Conservation (phyloP, 2,329 filamentous ascomycete species). For the Colletotrichum eleusines region DNA sequence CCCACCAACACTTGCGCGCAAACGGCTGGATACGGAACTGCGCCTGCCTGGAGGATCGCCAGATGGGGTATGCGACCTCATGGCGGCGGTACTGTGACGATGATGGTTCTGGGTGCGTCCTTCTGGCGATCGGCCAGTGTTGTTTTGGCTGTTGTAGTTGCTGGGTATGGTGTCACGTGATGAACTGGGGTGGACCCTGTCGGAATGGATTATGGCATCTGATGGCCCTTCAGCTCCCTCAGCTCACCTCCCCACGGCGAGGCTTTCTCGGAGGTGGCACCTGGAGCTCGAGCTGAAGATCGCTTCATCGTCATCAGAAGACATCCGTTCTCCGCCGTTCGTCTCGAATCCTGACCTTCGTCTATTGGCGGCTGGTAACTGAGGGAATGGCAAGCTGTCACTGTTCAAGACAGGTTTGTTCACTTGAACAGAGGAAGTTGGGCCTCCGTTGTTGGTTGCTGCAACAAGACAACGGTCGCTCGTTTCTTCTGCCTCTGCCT, state of each 20-base stretch:
- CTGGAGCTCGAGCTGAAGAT: not conserved
- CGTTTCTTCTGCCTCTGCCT: not conserved
- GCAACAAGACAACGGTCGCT: not conserved
- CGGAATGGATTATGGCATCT: not conserved
- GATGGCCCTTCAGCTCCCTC: not conserved
- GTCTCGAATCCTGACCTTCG: not conserved
- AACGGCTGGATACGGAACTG: constrained; percentile 48
- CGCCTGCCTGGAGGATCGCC: constrained; percentile 49
- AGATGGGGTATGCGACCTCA: constrained; percentile 45
- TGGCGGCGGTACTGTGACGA: constrained; percentile 48
- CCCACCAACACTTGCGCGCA: constrained; percentile 53
- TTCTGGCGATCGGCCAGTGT: constrained; percentile 37
- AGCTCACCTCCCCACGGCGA: constrained; percentile 14
- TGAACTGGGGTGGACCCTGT: not conserved
- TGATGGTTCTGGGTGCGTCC: constrained; percentile 34
- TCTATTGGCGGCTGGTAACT: not conserved
- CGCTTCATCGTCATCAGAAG: not conserved
- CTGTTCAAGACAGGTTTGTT: not conserved
- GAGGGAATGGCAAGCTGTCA: not conserved
- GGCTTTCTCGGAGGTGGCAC: not conserved
- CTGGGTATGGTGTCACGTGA: constrained; percentile 36
- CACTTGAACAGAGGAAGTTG: not conserved
- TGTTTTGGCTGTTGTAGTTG: constrained; percentile 35
- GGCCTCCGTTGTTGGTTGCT: not conserved
- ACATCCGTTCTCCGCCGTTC: not conserved